Evolutionary conservation across 78 protist genomes (phyloP).

Genomic region (Polysphondylium violaceum): DNA sequence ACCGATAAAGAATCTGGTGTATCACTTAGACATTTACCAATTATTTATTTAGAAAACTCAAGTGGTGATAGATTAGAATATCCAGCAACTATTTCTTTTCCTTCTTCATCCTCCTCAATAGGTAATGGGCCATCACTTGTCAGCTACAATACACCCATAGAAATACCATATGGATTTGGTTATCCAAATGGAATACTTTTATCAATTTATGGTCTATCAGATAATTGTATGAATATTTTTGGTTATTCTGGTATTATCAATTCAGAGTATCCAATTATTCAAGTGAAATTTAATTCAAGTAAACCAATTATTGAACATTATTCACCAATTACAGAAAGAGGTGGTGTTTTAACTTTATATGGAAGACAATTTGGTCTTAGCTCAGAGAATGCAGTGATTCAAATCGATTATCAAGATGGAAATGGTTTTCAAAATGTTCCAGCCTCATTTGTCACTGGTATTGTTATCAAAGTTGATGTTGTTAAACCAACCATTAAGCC

Average conservation of each 20-base stretch:
- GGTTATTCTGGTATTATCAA: conserved; percentile 6
- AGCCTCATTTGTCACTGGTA: neutral
- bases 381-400: neutral
- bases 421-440: neutral
- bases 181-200: neutral
- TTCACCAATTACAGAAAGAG: neutral
- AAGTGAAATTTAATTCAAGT: neutral
- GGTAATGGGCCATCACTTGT: neutral
- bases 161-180: conserved; percentile 24
- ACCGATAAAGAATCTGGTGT: neutral
- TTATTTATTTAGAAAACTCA: neutral
- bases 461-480: neutral
- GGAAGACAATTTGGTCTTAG: neutral
- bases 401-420: conserved; percentile 12
- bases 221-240: neutral
- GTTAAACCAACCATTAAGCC: neutral
- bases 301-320: conserved; percentile 5
- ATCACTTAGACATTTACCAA: neutral
- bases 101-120: neutral
- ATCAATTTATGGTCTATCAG: neutral
- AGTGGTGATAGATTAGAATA: conserved; percentile 19
- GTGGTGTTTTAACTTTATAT: neutral
- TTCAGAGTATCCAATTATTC: neutral
- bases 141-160: neutral
- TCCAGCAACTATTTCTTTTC: too few species aligned